Evolutionary conservation across 345 rosid genomes (phyloP), one percentile per base, ranked within the genome.

Genomic region (Brassica cretica): DNA sequence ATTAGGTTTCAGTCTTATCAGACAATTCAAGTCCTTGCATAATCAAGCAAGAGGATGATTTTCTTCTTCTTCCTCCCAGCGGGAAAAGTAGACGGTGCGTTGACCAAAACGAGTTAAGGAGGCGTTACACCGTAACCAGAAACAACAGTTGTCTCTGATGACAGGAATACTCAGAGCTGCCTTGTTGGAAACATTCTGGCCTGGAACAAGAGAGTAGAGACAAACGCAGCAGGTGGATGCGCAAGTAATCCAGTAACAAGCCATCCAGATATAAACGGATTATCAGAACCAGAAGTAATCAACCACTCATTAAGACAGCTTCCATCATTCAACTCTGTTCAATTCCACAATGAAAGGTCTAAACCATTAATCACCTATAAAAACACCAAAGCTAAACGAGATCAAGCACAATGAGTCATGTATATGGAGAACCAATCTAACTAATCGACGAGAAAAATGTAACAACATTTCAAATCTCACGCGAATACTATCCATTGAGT

Each of bases 221-320:
- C 92, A 88, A 33, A 87, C 88, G 70, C 90, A 87, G 72, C 92
- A 88, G 8, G 90, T 84, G 68, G 92, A 87, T 6, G 90, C 5
- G 90, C 88, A 41, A 85, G 65, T 15, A 81, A 72, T n/a, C 84
- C 84, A 30, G 87, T 86, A 5, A 84, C 72, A 39, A 85, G 78
- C 85, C 89, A 88, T 39, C 92, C 88, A 2, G 79, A 80, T 60
- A 83, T 3, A 21, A 78, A 82, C 1, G 83, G 84, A 71, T 69
- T 82, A 72, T 81, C 76, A 63, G 84, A 66, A 56, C 84, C 76
- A 37, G 75, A 78, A 78, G 72, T 62, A 21, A 81, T 77, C 70
- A 84, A 70, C 84, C 80, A 66, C 74, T 84, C 72, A 32, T 76
- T 65, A 53, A 83, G 76, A 33, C 87, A 81, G 71, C 67, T 41